Base-by-base conservation (phyloP, 2,329 filamentous ascomycete genomes). In the Cordyceps farinosa region DNA sequence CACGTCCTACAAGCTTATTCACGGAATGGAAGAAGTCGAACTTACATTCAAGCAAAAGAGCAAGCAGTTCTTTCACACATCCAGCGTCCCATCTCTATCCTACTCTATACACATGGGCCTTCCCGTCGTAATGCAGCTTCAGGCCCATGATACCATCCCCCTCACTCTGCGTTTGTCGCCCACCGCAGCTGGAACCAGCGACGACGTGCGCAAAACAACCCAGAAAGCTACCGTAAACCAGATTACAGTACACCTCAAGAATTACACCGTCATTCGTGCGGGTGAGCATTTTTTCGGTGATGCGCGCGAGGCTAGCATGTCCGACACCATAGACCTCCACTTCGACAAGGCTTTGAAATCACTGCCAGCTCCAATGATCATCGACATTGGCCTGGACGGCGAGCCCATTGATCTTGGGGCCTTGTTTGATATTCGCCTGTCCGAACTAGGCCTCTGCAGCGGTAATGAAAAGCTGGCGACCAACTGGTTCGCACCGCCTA, bases 61-160 rank as follows among this genome's bases (percentile, higher is more conserved):
- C 58, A 61, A 61, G 38, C 58, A 61, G n/a, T 61, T 61, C 10
- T 61, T 61, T n/a, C 58, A 61, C 40, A 47, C 50, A 4, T 47
- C 48, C 29, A 54, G 50, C 22, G 58, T 61, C 8, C 58, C 58
- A 1, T 40, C 58, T 27, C 58, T 61, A 2, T 30, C 38, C 3
- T 61, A 53, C 30, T 9, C 38, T 2, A 42, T 61, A 45, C 36
- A 30, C 17, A 44, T 61, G 48, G 50, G 50, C 48, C 30, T 61
- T 13, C 58, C 58, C 4, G 58, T 54, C 38, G 50, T 27, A 1
- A 47, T 61, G 48, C 58, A 61, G 48, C 48, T 61, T 10, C 48
- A 53, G 11, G 3, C 50, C 15, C 29, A 29, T 17, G 40, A 54
- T 1, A 47, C 38, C 11, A 38, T 61, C 7, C 58, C 58, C 8